These are phyloP conservation scores for Didymosphaeria variabile DNA, from an alignment of 2,329 filamentous ascomycete species.

Conservation along the genomic window DNA sequence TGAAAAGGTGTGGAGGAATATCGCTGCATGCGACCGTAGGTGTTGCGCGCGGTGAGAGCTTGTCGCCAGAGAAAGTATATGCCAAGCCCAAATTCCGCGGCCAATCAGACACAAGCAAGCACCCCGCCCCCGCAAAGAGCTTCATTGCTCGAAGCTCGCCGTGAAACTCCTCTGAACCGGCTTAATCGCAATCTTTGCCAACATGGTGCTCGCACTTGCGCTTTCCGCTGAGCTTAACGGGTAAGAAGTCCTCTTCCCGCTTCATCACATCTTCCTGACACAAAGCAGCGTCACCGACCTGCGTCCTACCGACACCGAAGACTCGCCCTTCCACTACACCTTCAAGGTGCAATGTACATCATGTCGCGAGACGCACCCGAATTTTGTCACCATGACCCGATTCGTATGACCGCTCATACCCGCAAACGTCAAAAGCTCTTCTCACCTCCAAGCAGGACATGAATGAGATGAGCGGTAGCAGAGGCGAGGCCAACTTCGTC, in stretches of 20 bases:
- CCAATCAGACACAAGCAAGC: conserved; percentile 19
- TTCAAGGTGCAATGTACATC: conserved; percentile 99
- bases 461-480: conserved; percentile 90
- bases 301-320: conserved; percentile 81
- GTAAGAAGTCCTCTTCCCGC: conserved; percentile 21
- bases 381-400: conserved; percentile 84
- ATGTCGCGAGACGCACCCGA: conserved; percentile 88
- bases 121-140: conserved; percentile 22
- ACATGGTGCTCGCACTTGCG: conserved; percentile 50
- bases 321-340: conserved; percentile 91
- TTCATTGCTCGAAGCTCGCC: conserved; percentile 1
- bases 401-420: conserved; percentile 69
- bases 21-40: conserved; percentile 5
- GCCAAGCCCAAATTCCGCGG: background rate
- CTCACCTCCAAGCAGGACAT: conserved; percentile 67
- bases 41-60: conserved; percentile 7
- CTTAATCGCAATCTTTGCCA: conserved; percentile 11
- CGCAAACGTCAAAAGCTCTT: background rate
- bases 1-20: background rate
- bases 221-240: conserved; percentile 50
- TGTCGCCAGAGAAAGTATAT: conserved; percentile 2
- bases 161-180: background rate
- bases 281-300: conserved; percentile 82
- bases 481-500: conserved; percentile 98
- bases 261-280: background rate